phyloP scores from a whole-genome alignment of 2,329 filamentous ascomycete genomes.

The Chaetomium strumarium region DNA sequence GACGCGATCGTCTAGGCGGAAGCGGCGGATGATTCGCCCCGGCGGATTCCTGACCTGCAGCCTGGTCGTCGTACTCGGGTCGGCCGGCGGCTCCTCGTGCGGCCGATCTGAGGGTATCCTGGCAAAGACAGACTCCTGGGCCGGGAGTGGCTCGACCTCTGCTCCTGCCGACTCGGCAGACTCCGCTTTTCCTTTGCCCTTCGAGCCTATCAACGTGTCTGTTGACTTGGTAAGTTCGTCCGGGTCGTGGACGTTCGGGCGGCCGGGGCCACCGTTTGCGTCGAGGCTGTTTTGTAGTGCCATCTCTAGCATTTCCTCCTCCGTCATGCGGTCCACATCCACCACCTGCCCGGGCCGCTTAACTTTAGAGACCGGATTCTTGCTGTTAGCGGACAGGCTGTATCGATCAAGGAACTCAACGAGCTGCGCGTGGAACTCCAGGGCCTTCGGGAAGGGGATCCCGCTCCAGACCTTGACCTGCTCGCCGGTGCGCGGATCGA shows the following conservation, averaged over 20 bases:
- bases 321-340: slow-evolving; percentile 83
- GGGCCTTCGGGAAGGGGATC: slow-evolving; percentile 64
- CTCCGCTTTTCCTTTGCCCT: slow-evolving; percentile 21
- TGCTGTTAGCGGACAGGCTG: slow-evolving; percentile 78
- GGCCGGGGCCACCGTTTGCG: slow-evolving; percentile 37
- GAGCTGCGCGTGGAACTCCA: slow-evolving; percentile 84
- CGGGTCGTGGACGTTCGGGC: slow-evolving; percentile 65
- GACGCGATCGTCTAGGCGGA: slow-evolving; percentile 69
- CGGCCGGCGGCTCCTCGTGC: slow-evolving; percentile 70
- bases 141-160: slow-evolving; percentile 27
- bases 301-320: slow-evolving; percentile 95
- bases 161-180: slow-evolving; percentile 33
- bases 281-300: slow-evolving; percentile 84
- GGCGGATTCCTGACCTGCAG: slow-evolving; percentile 88
- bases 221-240: slow-evolving; percentile 75
- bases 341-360: slow-evolving; percentile 59
- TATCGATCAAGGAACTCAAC: slow-evolving; percentile 97
- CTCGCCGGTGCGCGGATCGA: slow-evolving; percentile 92
- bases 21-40: slow-evolving; percentile 82
- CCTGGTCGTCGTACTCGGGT: slow-evolving; percentile 68
- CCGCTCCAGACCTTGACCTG: slow-evolving; percentile 96
- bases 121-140: slow-evolving; percentile 49
- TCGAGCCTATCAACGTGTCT: slow-evolving; percentile 19
- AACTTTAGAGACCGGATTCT: slow-evolving; percentile 84
- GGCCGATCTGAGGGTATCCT: slow-evolving; percentile 65